Evolutionary conservation across 371 early-diverging fungal species (phyloP).

Genomic region (Haplosporangium sp.): DNA sequence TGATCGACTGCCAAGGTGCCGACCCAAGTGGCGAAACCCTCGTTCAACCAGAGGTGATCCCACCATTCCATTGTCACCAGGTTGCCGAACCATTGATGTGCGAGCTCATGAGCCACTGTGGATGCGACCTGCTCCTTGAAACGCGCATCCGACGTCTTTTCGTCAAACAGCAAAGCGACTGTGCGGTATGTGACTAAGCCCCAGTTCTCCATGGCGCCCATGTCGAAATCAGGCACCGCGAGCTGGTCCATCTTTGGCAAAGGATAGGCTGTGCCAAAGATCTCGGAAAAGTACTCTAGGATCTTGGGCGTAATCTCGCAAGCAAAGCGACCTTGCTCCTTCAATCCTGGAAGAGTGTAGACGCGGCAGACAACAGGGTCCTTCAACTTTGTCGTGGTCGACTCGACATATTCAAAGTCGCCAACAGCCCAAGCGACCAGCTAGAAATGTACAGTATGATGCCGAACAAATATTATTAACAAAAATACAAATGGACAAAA

Average conservation of each 20-base stretch:
- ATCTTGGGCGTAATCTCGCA: slow-evolving; percentile 76
- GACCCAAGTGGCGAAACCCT: slow-evolving; percentile 97
- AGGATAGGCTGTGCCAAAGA: slow-evolving; percentile 87
- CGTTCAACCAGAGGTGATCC: slow-evolving; percentile 96
- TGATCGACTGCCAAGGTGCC: slow-evolving; percentile 87
- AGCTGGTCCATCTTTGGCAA: slow-evolving; percentile 91
- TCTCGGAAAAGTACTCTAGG: slow-evolving; percentile 83
- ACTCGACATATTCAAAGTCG: slow-evolving; percentile 90
- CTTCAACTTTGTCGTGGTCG: slow-evolving; percentile 68
- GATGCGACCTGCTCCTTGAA: slow-evolving; percentile 85
- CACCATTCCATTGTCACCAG: slow-evolving; percentile 90
- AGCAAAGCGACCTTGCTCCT: slow-evolving; percentile 81
- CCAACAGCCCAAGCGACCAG: slow-evolving; percentile 92
- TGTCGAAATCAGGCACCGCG: slow-evolving; percentile 92
- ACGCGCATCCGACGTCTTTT: slow-evolving; percentile 67
- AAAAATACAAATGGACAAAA: no score
- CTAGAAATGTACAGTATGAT: slow-evolving; percentile 33
- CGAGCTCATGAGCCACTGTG: slow-evolving; percentile 93
- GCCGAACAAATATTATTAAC: not conserved
- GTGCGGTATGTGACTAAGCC: slow-evolving; percentile 93
- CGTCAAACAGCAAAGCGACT: slow-evolving; percentile 79
- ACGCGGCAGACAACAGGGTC: slow-evolving; percentile 79
- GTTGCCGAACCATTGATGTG: slow-evolving; percentile 98
- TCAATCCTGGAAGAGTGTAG: slow-evolving; percentile 79
- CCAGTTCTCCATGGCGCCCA: slow-evolving; percentile 97